Evolutionary conservation across 2,329 filamentous ascomycete species (phyloP), one percentile per base, ranked within the genome.

Genomic region (Elsinoe batatas): DNA sequence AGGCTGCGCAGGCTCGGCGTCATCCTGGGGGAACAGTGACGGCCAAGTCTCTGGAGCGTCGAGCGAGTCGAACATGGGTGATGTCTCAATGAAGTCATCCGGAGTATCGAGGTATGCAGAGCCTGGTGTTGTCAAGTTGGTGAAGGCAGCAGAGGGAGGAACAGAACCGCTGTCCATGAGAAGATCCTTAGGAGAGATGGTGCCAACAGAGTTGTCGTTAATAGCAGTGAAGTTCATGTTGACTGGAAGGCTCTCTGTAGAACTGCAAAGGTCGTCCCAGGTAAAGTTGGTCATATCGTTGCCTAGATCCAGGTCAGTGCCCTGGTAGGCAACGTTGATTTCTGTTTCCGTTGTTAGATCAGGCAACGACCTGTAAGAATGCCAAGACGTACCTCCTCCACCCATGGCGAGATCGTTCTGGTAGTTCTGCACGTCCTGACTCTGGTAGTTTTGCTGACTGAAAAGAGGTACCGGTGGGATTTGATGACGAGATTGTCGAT

Each of bases 181-280:
- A 61, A 95, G 76, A 65, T 95, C 89, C 70, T 87, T 84, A 17
- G 90, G 90, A 59, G 90, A 95, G 59, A 95, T 80, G 40, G 90
- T 95, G 60, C 70, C 69, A n/a, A 61, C 59, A 58, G 46, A 55
- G 40, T 56, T 53, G 64, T 71, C 65, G 65, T 76, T 77, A 68
- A 76, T 69, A 38, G 72, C 64, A 57, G 72, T 73, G 66, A 77
- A 75, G 57, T 61, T 67, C 60, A 8, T 61, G 61, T 58, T 63
- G 62, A 58, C 65, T 62, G 65, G 46, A 20, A 57, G 47, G 47
- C 47, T 57, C 22, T 57, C 55, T 3, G 55, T 57, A 15, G 55
- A 57, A 20, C 55, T 51, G 55, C 44, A 57, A 13, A 57, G 37
- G 10, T 57, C 46, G 8, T 57, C 55, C 55, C 55, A 57, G 37